These are phyloP conservation scores for Fusarium sp. DNA, from an alignment of 2,329 filamentous ascomycete species.

Conservation along the genomic window DNA sequence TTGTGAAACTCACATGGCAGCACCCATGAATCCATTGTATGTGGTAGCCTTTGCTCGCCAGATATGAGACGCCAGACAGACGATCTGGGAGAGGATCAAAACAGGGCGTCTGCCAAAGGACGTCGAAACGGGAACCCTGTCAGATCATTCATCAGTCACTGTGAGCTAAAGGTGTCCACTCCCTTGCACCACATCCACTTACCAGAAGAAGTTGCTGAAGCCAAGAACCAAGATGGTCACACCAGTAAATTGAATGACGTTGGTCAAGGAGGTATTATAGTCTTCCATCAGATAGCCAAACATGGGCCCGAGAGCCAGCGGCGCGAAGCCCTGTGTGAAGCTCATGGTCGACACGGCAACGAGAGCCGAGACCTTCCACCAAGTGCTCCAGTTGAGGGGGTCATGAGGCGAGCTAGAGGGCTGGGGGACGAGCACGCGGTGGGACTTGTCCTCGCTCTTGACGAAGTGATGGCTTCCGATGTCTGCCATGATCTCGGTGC, in stretches of 20 bases:
- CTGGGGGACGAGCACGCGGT: conserved; percentile 31
- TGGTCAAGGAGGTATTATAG: not conserved
- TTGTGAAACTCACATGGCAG: not conserved
- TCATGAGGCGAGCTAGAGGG: not conserved
- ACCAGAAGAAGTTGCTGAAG: conserved; percentile 24
- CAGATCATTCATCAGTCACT: not conserved
- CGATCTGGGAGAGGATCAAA: conserved; percentile 9
- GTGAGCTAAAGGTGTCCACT: not conserved
- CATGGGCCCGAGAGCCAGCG: not conserved
- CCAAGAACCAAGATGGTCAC: conserved; percentile 19
- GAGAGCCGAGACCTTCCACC: not conserved
- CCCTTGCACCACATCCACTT: not conserved
- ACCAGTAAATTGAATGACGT: conserved; percentile 16
- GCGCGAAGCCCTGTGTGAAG: not conserved
- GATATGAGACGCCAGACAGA: conserved; percentile 15
- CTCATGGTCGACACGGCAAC: not conserved
- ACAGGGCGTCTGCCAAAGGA: conserved; percentile 4
- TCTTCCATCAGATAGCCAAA: not conserved
- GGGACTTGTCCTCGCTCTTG: conserved; percentile 17
- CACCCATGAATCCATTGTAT: conserved; percentile 16
- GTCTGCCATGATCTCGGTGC: conserved; percentile 36
- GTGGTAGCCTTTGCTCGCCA: conserved; percentile 13
- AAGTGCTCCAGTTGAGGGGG: not conserved
- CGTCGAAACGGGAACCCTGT: not conserved
- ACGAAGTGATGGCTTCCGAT: conserved; percentile 31